Percentiles rank a stretch among this genome's conserved stretches.
Evolutionary conservation across 257 asterid species (phyloP).

Genomic region (Solanum pinnatisectum): DNA sequence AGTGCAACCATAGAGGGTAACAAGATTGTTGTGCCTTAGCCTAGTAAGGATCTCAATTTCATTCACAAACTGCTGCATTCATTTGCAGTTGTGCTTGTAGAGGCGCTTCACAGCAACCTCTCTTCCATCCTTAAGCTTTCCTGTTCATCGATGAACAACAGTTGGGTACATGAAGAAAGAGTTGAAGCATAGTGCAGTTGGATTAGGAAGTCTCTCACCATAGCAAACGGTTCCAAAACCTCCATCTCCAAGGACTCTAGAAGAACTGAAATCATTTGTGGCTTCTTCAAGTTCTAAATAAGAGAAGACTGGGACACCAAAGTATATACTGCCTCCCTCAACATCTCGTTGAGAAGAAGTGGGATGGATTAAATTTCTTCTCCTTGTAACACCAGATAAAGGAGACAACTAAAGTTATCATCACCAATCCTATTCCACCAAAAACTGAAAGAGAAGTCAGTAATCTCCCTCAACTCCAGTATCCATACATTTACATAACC

Average conservation of each 20-base stretch:
- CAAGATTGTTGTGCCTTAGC: background rate
- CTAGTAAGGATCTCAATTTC: background rate
- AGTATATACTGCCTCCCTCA: background rate
- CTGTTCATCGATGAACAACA: background rate
- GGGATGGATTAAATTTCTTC: background rate
- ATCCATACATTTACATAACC: background rate
- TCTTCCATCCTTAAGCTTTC: background rate
- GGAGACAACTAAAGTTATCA: background rate
- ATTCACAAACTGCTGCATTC: background rate
- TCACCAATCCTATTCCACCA: background rate
- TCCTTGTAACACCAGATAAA: background rate
- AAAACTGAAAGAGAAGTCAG: background rate
- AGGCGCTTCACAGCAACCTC: background rate
- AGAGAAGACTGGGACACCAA: background rate
- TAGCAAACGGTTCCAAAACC: background rate
- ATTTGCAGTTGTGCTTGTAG: background rate
- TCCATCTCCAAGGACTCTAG: background rate
- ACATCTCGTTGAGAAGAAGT: background rate
- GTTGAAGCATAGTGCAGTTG: background rate
- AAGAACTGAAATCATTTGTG: background rate
- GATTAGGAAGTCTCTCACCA: background rate
- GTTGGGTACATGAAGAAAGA: background rate
- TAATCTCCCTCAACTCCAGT: background rate
- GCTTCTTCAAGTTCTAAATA: background rate
- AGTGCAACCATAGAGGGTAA: conserved; percentile 3